phyloP scores from a whole-genome alignment of 2,329 filamentous ascomycete genomes.

The Biscogniauxia marginata region DNA sequence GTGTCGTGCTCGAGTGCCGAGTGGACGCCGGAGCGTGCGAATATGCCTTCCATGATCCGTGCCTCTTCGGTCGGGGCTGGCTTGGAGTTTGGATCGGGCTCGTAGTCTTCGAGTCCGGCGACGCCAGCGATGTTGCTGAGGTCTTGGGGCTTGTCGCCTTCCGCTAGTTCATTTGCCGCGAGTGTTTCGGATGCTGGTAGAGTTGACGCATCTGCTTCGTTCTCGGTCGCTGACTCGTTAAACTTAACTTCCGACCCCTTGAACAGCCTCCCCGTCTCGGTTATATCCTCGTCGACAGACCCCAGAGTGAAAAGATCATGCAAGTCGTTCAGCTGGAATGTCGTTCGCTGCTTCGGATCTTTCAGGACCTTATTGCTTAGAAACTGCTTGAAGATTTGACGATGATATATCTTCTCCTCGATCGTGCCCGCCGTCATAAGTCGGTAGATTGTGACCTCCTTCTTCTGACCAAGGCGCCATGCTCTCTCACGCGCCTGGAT shows the following conservation, averaged over 20 bases:
- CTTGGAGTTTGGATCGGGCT: conserved; percentile 50
- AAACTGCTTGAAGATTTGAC: conserved; percentile 98
- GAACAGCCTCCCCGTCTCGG: conserved; percentile 84
- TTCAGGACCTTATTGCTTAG: conserved; percentile 93
- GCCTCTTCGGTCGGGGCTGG: conserved; percentile 57
- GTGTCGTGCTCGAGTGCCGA: conserved; percentile 92
- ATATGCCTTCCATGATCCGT: conserved; percentile 84
- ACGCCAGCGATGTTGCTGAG: conserved; percentile 36
- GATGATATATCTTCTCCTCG: conserved; percentile 98
- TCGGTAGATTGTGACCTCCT: conserved; percentile 92
- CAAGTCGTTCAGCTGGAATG: conserved; percentile 84
- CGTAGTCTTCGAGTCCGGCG: conserved; percentile 29
- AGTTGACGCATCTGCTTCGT: background rate
- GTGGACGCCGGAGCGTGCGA: conserved; percentile 80
- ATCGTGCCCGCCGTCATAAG: conserved; percentile 98
- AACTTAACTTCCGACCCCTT: conserved; percentile 79
- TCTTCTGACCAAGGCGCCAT: conserved; percentile 93
- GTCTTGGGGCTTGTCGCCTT: conserved; percentile 27
- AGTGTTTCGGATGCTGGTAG: conserved; percentile 5
- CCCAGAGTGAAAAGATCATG: conserved; percentile 88
- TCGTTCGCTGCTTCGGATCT: conserved; percentile 89
- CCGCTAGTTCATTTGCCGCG: conserved; percentile 10
- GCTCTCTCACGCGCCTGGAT: conserved; percentile 92
- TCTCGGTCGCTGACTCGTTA: conserved; percentile 32
- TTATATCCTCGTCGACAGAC: conserved; percentile 64